A percentile compares a stretch with the other conserved stretches of the same genome.
phyloP scores from a whole-genome alignment of 148 eudicot genomes.

The Fagopyrum homotropicum region DNA sequence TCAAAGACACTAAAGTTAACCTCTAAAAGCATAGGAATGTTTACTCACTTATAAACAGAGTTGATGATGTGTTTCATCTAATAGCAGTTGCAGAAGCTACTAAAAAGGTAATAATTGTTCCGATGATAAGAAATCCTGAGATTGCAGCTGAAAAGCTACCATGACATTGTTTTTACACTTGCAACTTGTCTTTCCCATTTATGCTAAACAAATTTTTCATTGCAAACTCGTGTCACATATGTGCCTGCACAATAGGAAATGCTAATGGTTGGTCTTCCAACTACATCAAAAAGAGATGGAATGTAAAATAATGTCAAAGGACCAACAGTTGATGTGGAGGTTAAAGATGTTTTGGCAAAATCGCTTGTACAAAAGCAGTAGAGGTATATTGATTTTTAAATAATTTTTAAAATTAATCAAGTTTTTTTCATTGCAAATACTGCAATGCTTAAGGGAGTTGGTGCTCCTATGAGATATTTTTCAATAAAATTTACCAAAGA shows the following conservation, averaged over 20 bases:
- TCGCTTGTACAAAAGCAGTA: constrained; percentile 3
- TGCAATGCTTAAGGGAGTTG: not conserved
- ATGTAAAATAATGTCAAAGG: not conserved
- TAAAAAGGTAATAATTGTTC: not conserved
- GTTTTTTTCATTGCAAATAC: not conserved
- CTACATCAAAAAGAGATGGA: constrained; percentile 1
- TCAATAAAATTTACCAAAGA: no score
- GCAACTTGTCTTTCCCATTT: not conserved
- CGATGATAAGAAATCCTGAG: not conserved
- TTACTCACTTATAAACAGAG: no score
- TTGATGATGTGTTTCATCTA: no score
- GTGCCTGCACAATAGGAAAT: constrained; percentile 9
- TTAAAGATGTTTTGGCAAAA: constrained; percentile 1
- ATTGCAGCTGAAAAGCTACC: not conserved
- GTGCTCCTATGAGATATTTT: no score
- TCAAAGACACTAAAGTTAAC: no score
- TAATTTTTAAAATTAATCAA: not conserved
- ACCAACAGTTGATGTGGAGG: not conserved
- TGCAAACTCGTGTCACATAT: not conserved
- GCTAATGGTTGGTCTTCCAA: not conserved
- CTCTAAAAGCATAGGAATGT: no score
- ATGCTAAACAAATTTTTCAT: not conserved
- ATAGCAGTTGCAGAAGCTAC: no score
- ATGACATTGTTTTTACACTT: not conserved
- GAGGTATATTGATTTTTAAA: not conserved